Base-by-base conservation (phyloP, 306 rosid species). In the Fragaria ananassa region DNA sequence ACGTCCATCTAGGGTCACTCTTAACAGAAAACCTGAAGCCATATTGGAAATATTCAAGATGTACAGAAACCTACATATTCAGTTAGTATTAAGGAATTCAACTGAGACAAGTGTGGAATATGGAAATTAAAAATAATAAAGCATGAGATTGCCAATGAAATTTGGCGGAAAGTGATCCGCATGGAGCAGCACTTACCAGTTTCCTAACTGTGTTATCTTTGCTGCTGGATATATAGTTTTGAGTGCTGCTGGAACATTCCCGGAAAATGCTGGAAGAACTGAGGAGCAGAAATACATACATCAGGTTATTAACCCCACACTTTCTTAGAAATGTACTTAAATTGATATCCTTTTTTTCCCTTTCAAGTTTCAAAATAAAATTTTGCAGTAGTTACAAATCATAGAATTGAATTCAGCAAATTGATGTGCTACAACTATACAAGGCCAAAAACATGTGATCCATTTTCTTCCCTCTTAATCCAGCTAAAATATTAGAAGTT, bases 181-280 rank as follows among this genome's bases (percentile, higher is more conserved):
- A 76, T 47, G 72, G 41, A 35, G 62, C 42, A 66, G 65, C 47
- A 70, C 83, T 81, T 76, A 91, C 98, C 98, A 93, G 78, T 93
- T 93, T 83, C 94, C 96, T 79, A 93, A 85, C 76, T 82, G 97
- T 80, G 97, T 87, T 81, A 93, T 93, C 83, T 88, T 93, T 73
- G 98, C 98, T 47, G 89, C 88, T 73, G 98, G 97, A 79, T 84
- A 90, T 86, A 62, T 83, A 67, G 76, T 66, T 73, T 85, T 91
- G 71, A 91, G 85, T 9, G 90, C 87, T 19, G 93, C 98, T 68
- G 97, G 98, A 82, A 93, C 91, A 77, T 90, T 93, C 70, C 98
- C 98, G 54, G 98, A 93, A 82, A 93, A 91, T 63, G 94, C 97
- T 25, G 98, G 98, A 76, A 91, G 96, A 79, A 93, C 97, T 93